Evolutionary conservation across 2,329 filamentous ascomycete genomes (phyloP), one percentile per base, ranked within the genome.

Genomic region (Fusarium phyllophilum): DNA sequence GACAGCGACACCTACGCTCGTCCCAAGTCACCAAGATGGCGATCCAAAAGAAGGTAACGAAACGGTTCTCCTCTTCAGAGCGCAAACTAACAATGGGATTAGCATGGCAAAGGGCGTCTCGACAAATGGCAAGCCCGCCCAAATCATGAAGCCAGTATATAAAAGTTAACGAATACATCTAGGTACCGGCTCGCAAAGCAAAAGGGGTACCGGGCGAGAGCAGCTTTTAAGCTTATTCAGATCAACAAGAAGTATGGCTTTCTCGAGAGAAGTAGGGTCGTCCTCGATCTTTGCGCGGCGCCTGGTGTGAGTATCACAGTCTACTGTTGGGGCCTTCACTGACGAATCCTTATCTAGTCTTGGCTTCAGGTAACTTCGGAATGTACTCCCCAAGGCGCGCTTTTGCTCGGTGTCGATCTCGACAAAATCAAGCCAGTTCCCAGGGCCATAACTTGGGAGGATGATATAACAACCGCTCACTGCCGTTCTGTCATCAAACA

Each of bases 191-290:
- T 98, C 79, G 96, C 96, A 71, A 99, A 99, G 84, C 96, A 99
- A 83, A 98, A 98, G 84, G 96, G 96, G 72, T 99, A 98, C 82
- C 89, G 96, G 79, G 96, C 96, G 71, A 90, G 96, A 89, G 95
- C 96, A 78, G 95, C 96, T 64, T 98, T 98, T 89, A 99, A 99
- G 86, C 86, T 99, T 78, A 96, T 99, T 77, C 96, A 99, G 83
- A 87, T 99, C 79, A 99, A 99, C 86, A 98, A 98, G 85, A 98
- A 98, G 83, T 99, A 97, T 92, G 94, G 94, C 77, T 99, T 99
- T 84, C 87, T 99, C 77, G 95, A 98, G 84, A 96, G 97, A 87
- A 97, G 94, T 84, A 97, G 94, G 86, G 96, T 98, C 79, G 87
- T 98, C 70, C 88, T 99, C 82, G 97, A 99, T 92, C 93, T 99